These are phyloP conservation scores for Abrus pulchellus DNA, from an alignment of 306 rosid genomes.

Conservation along the genomic window DNA sequence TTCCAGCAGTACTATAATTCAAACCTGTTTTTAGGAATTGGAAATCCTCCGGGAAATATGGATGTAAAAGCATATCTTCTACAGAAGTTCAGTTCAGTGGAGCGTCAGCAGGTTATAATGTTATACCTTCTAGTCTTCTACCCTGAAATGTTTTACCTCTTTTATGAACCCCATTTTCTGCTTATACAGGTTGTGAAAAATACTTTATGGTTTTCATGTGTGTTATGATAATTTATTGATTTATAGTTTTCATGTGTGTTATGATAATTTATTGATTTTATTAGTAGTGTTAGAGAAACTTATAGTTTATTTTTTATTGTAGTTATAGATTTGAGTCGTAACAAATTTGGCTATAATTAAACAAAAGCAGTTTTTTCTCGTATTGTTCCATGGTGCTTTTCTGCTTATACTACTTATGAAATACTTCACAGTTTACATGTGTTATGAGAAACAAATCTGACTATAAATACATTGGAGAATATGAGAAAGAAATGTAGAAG, in stretches of 20 bases:
- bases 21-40: conserved; percentile 59
- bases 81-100: conserved; percentile 69
- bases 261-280: neutral
- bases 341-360: neutral
- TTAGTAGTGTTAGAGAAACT: neutral
- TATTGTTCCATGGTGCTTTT: neutral
- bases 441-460: neutral
- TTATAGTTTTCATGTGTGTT: neutral
- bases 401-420: conserved; percentile 3
- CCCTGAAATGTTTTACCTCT: neutral
- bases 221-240: no score
- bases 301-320: neutral
- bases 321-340: neutral
- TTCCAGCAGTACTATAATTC: conserved; percentile 16
- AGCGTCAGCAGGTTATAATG: conserved; percentile 61
- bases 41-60: conserved; percentile 78
- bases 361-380: neutral
- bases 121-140: conserved; percentile 5
- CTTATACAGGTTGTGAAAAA: neutral
- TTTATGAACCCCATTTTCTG: neutral
- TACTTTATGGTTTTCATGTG: neutral
- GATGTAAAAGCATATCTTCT: conserved; percentile 78
- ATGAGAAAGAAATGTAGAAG: neutral
- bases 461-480: neutral
- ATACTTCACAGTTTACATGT: neutral